Base-by-base conservation (phyloP, 495 filamentous ascomycete genomes). In the Hyaloscypha bicolor region DNA sequence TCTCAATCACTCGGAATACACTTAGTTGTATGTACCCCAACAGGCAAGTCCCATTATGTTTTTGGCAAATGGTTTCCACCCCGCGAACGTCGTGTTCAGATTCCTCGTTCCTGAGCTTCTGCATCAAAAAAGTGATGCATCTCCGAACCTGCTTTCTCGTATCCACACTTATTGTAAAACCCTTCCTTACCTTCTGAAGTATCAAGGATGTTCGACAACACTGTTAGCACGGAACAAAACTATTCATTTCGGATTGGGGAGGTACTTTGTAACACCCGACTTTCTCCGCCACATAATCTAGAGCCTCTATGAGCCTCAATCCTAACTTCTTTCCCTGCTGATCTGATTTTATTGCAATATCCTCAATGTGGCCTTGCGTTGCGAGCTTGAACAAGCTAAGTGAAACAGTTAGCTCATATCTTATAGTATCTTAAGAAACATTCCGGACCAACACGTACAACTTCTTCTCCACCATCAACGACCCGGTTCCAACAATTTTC, bases 251-350 rank as follows among this genome's bases (percentile, higher is more conserved):
- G 3, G 22, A 22, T 16, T 1, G 12, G 31, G 33, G 31, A 29
- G 0, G 25, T 62, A 62, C 64, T 65, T 78, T 78, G 60, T 78
- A 78, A 53, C 76, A 78, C 16, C 76, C 76, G 4, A 70, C 69
- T 37, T 74, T 64, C 64, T 74, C 53, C 22, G 72, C 75, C 55
- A 78, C 72, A 66, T 63, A 22, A 39, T 55, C 56, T 19, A 67
- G 58, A 22, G 64, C 64, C 16, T 62, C 21, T 55, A 67, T 61
- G 25, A 67, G 48, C 12, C 16, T 52, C 39, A 61, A 9, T 6
- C 64, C 64, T 14, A 67, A 31, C 14, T 57, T 33, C 48, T 67
- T 67, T n/a, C 64, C 57, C 33, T 60, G 64, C 21, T 67, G 57
- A 42, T 61, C 45, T 16, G 39, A 14, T 9, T 42, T 19, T 22